A percentile compares a stretch with the other conserved stretches of the same genome.
These are phyloP conservation scores for Elongisporangium undulatum DNA, from an alignment of 352 stramenopile species.

Conservation along the genomic window DNA sequence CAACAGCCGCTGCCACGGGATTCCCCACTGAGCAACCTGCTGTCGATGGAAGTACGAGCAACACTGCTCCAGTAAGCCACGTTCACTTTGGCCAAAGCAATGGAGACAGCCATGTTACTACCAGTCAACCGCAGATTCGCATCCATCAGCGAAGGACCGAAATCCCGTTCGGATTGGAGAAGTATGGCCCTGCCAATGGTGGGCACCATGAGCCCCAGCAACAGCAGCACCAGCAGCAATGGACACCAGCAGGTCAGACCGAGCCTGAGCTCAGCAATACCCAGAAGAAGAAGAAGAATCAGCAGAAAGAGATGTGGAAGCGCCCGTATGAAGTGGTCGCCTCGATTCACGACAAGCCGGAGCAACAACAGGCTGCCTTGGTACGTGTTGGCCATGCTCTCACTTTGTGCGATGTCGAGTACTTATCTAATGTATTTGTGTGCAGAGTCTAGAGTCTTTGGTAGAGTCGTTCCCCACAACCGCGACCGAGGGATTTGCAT, in stretches of 20 bases:
- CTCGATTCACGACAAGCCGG: slow-evolving; percentile 38
- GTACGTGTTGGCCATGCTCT: background rate
- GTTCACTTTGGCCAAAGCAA: background rate
- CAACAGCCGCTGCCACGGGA: background rate
- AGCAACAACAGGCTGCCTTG: background rate
- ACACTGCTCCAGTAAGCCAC: background rate
- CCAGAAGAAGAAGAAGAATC: slow-evolving; percentile 18
- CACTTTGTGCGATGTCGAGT: too few relatives aligned
- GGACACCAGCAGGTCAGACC: background rate
- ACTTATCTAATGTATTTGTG: background rate
- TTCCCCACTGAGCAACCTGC: background rate
- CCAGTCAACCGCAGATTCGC: background rate
- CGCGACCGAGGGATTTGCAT: slow-evolving; percentile 4
- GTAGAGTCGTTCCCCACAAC: slow-evolving; percentile 25
- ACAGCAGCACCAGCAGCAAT: background rate
- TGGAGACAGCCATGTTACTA: background rate
- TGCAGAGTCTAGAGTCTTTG: slow-evolving; percentile 19
- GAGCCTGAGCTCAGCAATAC: background rate
- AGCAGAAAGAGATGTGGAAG: slow-evolving; percentile 66
- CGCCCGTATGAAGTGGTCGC: slow-evolving; percentile 75
- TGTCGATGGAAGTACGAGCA: background rate
- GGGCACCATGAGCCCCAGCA: background rate
- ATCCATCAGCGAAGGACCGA: background rate
- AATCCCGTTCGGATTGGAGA: slow-evolving; percentile 30
- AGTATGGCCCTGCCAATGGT: slow-evolving; percentile 40